These are phyloP conservation scores for Trichoderma koningii DNA, from an alignment of 2,329 filamentous ascomycete species.

Conservation along the genomic window DNA sequence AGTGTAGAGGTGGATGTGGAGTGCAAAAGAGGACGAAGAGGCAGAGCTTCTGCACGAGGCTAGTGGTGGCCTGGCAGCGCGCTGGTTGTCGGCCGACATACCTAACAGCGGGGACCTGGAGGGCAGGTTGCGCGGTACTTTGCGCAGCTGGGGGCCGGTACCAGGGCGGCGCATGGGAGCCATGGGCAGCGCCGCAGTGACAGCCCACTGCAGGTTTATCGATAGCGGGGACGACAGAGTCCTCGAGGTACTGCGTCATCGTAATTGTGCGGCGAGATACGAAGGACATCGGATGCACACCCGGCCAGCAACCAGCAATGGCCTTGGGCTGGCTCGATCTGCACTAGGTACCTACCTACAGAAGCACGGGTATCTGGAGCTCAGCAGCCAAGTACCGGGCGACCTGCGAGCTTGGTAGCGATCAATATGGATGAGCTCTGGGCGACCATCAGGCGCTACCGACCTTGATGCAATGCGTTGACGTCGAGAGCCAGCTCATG, in stretches of 20 bases:
- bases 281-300: no score
- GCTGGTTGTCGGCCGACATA: slow-evolving; percentile 26
- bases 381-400: slow-evolving; percentile 4
- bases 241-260: slow-evolving; percentile 1
- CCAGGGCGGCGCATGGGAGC: not conserved
- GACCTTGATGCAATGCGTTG: no score
- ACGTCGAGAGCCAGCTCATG: no score
- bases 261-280: not conserved
- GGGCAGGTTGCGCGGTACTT: slow-evolving; percentile 24
- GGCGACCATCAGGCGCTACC: not conserved
- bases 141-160: slow-evolving; percentile 5
- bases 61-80: slow-evolving; percentile 26
- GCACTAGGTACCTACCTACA: no score
- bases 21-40: slow-evolving; percentile 25
- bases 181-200: slow-evolving; percentile 15
- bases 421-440: not conserved
- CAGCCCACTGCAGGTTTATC: slow-evolving; percentile 18
- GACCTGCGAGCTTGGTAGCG: slow-evolving; percentile 1
- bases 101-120: slow-evolving; percentile 26
- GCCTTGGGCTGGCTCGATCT: slow-evolving; percentile 14
- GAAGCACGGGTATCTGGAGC: slow-evolving; percentile 20
- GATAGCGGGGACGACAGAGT: not conserved
- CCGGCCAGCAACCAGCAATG: not conserved
- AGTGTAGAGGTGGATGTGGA: slow-evolving; percentile 22
- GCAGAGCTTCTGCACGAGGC: slow-evolving; percentile 21